A percentile compares a stretch with the other conserved stretches of the same genome.
Evolutionary conservation across 129 eudicot genomes (phyloP).

Genomic region (Chrysanthemum lavandulifolium): DNA sequence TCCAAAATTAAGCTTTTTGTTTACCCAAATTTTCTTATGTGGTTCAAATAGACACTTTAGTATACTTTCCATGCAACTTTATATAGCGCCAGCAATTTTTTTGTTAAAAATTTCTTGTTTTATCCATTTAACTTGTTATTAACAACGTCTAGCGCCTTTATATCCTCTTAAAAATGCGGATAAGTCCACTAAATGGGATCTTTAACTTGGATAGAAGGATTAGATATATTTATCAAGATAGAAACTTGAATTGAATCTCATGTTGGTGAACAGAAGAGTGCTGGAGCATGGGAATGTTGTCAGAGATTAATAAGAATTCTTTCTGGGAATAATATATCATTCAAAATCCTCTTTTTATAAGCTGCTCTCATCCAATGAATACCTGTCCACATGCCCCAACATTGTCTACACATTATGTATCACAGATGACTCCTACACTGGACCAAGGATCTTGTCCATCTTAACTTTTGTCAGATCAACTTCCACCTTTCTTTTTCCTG

Average conservation of each 20-base stretch:
- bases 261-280: constrained; percentile 17
- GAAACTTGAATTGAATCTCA: constrained; percentile 15
- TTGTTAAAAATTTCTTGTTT: neutral
- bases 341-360: constrained; percentile 26
- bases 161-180: neutral
- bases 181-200: neutral
- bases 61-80: too few species aligned
- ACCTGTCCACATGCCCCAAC: constrained; percentile 31
- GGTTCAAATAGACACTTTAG: too few species aligned
- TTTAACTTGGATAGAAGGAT: neutral
- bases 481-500: constrained; percentile 17
- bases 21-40: too few species aligned
- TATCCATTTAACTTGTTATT: neutral
- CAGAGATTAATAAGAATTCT: constrained; percentile 23
- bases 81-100: too few species aligned
- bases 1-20: neutral
- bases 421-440: neutral
- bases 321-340: constrained; percentile 25
- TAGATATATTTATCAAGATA: constrained; percentile 3
- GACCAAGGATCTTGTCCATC: constrained; percentile 37
- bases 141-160: too few species aligned
- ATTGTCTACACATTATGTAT: constrained; percentile 20
- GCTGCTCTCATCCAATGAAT: constrained; percentile 31
- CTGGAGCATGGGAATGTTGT: constrained; percentile 21
- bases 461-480: constrained; percentile 36